Evolutionary conservation across 306 rosid genomes (phyloP), one percentile per base, ranked within the genome.

Genomic region (Ormosia semicastrata): DNA sequence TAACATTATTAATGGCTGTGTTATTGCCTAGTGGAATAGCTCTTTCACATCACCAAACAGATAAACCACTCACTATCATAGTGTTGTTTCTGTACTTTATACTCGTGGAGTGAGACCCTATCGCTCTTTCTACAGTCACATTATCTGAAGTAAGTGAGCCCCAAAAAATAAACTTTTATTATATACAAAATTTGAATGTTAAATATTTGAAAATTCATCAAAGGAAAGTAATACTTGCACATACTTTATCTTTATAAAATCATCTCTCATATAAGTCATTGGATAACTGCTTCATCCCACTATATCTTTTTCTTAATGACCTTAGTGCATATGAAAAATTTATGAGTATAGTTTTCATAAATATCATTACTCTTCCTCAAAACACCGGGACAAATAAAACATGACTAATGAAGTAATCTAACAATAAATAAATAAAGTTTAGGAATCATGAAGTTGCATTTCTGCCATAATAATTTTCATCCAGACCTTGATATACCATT

Each of bases 1-100:
- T 57, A 11, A 47, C 84, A 36, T 52, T 5, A 73, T 62, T 50
- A 63, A 33, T 81, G 66, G 64, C 3, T 52, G 66, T 52, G 73
- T 47, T 49, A 36, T 39, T 79, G 17, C 37, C 4, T 39, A 8
- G 8, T 56, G 68, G 24, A 79, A 39, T 33, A 17, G 53, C 49
- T 30, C 56, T 37, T 72, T 50, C 57, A 14, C 68, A 40, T 52
- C 80, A 50, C 47, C 50, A 74, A 57, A 74, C 46, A 18, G 18
- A 74, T 41, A 39, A 72, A 58, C 36, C 67, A 53, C 43, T 47
- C 53, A 59, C 54, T 49, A 37, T 46, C 66, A 43, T 15, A 10
- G 2, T 47, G 44, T 14, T 34, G 56, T 15, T 36, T 17, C 30
- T 58, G 72, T 59, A 60, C 78, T 71, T 80, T 52, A 60, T 37